These are phyloP conservation scores for Alternaria gaisen DNA, from an alignment of 2,329 filamentous ascomycete species.

Conservation along the genomic window DNA sequence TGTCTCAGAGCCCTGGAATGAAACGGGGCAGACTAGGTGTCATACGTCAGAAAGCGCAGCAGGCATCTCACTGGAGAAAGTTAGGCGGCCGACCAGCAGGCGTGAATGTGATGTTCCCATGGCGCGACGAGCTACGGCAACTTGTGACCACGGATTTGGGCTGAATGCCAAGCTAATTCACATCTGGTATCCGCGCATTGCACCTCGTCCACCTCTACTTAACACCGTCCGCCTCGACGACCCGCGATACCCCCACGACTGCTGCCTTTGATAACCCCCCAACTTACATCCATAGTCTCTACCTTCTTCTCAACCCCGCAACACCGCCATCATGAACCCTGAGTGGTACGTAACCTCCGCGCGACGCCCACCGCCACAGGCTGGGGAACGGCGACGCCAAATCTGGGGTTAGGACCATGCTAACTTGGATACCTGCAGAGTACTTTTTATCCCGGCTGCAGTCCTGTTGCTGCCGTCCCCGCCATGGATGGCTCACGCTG, in stretches of 20 bases:
- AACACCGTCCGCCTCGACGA: slow-evolving; percentile 37
- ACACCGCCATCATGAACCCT: slow-evolving; percentile 78
- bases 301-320: slow-evolving; percentile 18
- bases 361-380: slow-evolving; percentile 43
- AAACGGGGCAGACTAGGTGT: slow-evolving; percentile 6
- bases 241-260: slow-evolving; percentile 36
- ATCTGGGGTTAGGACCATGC: slow-evolving; percentile 24
- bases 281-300: slow-evolving; percentile 20
- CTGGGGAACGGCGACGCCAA: slow-evolving; percentile 19
- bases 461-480: slow-evolving; percentile 9
- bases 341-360: slow-evolving; percentile 76
- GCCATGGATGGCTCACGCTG: slow-evolving; percentile 25
- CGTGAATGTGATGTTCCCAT: slow-evolving; percentile 33
- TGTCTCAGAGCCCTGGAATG: not conserved
- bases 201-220: slow-evolving; percentile 26
- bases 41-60: slow-evolving; percentile 24
- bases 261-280: slow-evolving; percentile 20
- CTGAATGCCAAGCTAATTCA: slow-evolving; percentile 32
- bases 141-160: slow-evolving; percentile 32
- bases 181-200: slow-evolving; percentile 29
- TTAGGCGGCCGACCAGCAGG: slow-evolving; percentile 25
- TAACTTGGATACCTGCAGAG: slow-evolving; percentile 41
- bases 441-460: slow-evolving; percentile 15
- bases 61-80: slow-evolving; percentile 12
- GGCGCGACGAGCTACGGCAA: slow-evolving; percentile 27